phyloP scores from a whole-genome alignment of 1,284 basidiomycete genomes.

The Melampsora americana region DNA sequence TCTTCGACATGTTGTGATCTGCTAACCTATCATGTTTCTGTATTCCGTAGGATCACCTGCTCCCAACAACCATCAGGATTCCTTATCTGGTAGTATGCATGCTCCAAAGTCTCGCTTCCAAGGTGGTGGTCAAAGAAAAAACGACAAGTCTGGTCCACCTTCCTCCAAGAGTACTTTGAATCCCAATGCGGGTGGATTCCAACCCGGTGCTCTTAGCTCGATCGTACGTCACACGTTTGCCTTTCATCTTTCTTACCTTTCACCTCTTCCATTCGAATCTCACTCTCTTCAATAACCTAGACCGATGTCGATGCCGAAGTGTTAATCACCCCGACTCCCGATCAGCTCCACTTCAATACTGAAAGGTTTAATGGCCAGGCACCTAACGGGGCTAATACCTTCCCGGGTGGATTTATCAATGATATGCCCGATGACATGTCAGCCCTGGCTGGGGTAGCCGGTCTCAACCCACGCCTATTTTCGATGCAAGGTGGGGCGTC shows the following conservation, averaged over 20 bases:
- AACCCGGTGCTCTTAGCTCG: constrained; percentile 49
- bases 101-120: constrained; percentile 40
- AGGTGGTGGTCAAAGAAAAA: constrained; percentile 30
- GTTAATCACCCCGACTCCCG: constrained; percentile 36
- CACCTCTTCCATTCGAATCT: neutral
- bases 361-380: constrained; percentile 12
- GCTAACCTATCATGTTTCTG: neutral
- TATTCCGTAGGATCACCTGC: constrained; percentile 3
- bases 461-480: constrained; percentile 28
- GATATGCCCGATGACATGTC: constrained; percentile 33
- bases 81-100: constrained; percentile 29
- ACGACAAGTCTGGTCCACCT: constrained; percentile 23
- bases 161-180: constrained; percentile 48
- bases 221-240: constrained; percentile 47
- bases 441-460: constrained; percentile 17
- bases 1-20: neutral
- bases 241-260: neutral
- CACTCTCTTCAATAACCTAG: constrained; percentile 4
- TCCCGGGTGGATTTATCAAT: constrained; percentile 28
- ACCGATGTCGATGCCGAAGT: constrained; percentile 44
- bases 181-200: constrained; percentile 52
- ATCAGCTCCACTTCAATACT: constrained; percentile 34
- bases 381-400: constrained; percentile 8
- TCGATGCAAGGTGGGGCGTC: constrained; percentile 17
- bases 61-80: neutral